Base-by-base conservation (phyloP, 345 rosid genomes). In the Murraya paniculata region DNA sequence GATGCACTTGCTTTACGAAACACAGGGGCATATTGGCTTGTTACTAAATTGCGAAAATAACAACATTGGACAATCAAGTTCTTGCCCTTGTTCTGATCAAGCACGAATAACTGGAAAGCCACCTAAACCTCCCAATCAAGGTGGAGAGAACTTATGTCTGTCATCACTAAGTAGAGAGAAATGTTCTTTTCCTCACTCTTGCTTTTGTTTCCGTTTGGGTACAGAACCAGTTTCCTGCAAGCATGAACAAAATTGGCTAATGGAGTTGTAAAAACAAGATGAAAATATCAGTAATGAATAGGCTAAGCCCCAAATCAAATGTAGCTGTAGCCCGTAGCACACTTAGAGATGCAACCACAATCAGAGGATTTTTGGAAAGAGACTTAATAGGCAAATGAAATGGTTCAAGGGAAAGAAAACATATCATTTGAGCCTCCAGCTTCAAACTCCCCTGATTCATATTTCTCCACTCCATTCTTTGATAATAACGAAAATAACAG, bases 341-440 rank as follows among this genome's bases (percentile, higher is more conserved):
- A 41, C 48, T 41, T 41, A 11, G 48, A 41, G 48, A 11, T 13
- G 48, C 48, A 11, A 41, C 48, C 48, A 41, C 48, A 41, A 10
- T 41, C 48, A 41, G 16, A 41, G 48, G 48, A 41, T 41, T 41
- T 41, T 41, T 41, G 14, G 48, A 8, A 38, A 38, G 10, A 38
- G 4, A 39, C 48, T 39, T 39, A 10, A 39, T 39, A 39, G 48
- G 48, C 48, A 39, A 33, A 39, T 39, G 48, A 39, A 39, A 39
- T 39, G 48, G 48, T 39, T 39, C 48, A 39, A 39, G 48, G 13
- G 48, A 41, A 41, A 41, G 48, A 41, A 41, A 41, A 41, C 48
- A 41, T 81, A 91, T 94, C 97, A 93, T 87, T 87, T 89, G 85
- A 88, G 76, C 95, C 97, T 62, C 90, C 88, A 21, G 97, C 94